These are phyloP conservation scores for Rosa chinensis DNA, from an alignment of 306 rosid species.

Conservation along the genomic window DNA sequence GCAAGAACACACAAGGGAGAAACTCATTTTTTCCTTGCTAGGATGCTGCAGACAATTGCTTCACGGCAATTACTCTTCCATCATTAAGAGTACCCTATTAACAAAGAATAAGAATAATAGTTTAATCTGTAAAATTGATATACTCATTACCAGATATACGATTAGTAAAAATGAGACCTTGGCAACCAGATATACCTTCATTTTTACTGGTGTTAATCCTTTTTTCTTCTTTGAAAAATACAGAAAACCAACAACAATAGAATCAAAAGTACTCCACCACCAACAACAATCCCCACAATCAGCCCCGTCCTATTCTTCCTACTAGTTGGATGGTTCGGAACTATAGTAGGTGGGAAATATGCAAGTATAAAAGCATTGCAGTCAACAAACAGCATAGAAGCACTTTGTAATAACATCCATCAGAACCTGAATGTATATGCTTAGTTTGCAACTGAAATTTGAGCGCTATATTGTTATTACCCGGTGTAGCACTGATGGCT, in stretches of 20 bases:
- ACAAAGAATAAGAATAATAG: too few relatives aligned
- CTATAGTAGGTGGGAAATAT: slow-evolving; percentile 59
- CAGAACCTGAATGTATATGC: neutral
- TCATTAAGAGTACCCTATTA: too few relatives aligned
- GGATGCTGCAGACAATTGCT: too few relatives aligned
- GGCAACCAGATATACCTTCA: slow-evolving; percentile 41
- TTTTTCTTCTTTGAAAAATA: slow-evolving; percentile 44
- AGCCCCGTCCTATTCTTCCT: slow-evolving; percentile 46
- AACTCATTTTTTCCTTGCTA: too few relatives aligned
- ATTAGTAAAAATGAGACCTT: too few relatives aligned
- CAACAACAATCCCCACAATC: slow-evolving; percentile 57
- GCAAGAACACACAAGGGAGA: too few relatives aligned
- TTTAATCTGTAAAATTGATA: too few relatives aligned
- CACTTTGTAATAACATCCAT: slow-evolving; percentile 2
- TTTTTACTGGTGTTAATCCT: slow-evolving; percentile 25
- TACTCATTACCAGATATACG: too few relatives aligned
- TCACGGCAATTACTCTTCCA: too few relatives aligned
- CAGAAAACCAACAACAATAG: slow-evolving; percentile 33
- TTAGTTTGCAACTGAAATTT: neutral
- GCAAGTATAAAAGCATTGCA: slow-evolving; percentile 20
- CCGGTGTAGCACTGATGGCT: slow-evolving; percentile 69
- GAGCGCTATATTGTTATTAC: slow-evolving; percentile 32
- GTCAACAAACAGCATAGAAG: slow-evolving; percentile 12
- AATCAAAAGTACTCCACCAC: slow-evolving; percentile 43
- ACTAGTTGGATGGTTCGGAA: slow-evolving; percentile 45